A percentile compares a stretch with the other conserved stretches of the same genome.
Conservation (phyloP, 352 stramenopile genomes). For the Globisporangium heterothallicum region DNA sequence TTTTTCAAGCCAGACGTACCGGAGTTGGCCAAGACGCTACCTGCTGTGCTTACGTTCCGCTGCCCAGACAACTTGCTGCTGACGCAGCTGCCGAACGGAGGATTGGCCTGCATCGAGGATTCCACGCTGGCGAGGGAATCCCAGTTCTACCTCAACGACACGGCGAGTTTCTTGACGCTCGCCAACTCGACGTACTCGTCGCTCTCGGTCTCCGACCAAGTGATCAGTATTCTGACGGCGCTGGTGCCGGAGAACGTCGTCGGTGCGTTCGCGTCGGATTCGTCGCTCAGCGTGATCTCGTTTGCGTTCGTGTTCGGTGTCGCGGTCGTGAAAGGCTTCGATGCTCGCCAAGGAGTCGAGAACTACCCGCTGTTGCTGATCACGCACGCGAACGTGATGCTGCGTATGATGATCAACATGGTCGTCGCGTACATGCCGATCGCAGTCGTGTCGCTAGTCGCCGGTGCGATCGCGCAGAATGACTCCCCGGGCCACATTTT, state of each 20-base stretch:
- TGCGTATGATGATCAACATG: conserved; percentile 68
- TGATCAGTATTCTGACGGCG: conserved; percentile 59
- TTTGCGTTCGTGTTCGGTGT: conserved; percentile 68
- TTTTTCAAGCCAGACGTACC: conserved; percentile 12
- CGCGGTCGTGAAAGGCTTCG: conserved; percentile 52
- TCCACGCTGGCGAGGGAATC: conserved; percentile 21
- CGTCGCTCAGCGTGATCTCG: conserved; percentile 68
- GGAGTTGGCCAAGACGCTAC: neutral
- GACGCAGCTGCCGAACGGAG: conserved; percentile 21
- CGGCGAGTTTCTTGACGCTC: conserved; percentile 33
- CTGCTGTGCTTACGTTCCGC: conserved; percentile 30
- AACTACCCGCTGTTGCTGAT: conserved; percentile 71
- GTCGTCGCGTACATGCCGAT: conserved; percentile 62
- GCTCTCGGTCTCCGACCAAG: conserved; percentile 59
- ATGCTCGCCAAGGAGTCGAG: conserved; percentile 39
- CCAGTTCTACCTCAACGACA: conserved; percentile 56
- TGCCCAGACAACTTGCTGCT: conserved; percentile 47
- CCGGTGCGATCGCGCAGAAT: conserved; percentile 55
- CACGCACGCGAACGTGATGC: conserved; percentile 54
- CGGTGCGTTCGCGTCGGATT: conserved; percentile 41
- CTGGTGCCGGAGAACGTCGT: conserved; percentile 75
- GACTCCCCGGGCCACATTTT: conserved; percentile 35
- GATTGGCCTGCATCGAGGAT: conserved; percentile 33
- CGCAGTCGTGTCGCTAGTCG: conserved; percentile 70
- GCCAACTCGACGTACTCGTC: conserved; percentile 29